Evolutionary conservation across 2,329 filamentous ascomycete genomes (phyloP).

Genomic region (Beauveria rudraprayagi): DNA sequence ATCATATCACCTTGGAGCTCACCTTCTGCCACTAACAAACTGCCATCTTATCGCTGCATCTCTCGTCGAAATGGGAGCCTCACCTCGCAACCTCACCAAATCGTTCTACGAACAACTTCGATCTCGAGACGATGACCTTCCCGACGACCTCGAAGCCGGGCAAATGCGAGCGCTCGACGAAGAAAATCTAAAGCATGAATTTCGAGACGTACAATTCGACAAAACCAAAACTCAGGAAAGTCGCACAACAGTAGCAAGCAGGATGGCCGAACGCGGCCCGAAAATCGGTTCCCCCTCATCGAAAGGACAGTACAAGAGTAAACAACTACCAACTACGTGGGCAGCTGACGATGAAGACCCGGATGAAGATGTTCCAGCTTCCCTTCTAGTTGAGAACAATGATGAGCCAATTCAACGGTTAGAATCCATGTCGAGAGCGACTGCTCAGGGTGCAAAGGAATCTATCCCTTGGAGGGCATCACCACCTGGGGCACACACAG

Average conservation of each 20-base stretch:
- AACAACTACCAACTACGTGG: conserved; percentile 14
- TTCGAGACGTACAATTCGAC: conserved; percentile 42
- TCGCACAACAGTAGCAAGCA: conserved; percentile 34
- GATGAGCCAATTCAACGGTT: conserved; percentile 17
- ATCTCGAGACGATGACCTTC: conserved; percentile 28
- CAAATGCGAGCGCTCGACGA: conserved; percentile 41
- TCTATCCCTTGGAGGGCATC: not conserved
- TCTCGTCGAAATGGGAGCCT: conserved; percentile 2
- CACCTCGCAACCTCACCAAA: conserved; percentile 20
- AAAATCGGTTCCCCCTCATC: not conserved
- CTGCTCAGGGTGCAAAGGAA: not conserved
- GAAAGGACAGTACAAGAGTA: not conserved
- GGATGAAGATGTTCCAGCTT: conserved; percentile 56
- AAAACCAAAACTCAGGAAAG: conserved; percentile 39
- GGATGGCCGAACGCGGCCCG: not conserved
- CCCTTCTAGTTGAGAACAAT: conserved; percentile 51
- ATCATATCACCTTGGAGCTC: not conserved
- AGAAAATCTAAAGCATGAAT: conserved; percentile 44
- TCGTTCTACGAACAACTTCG: conserved; percentile 45
- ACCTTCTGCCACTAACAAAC: too few species aligned
- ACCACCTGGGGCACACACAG: conserved; percentile 14
- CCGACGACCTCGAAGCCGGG: conserved; percentile 31
- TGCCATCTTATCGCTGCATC: not conserved
- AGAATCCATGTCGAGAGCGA: not conserved
- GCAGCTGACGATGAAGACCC: conserved; percentile 37